Evolutionary conservation across 352 stramenopile species (phyloP).

Genomic region (Globisporangium irregulare): DNA sequence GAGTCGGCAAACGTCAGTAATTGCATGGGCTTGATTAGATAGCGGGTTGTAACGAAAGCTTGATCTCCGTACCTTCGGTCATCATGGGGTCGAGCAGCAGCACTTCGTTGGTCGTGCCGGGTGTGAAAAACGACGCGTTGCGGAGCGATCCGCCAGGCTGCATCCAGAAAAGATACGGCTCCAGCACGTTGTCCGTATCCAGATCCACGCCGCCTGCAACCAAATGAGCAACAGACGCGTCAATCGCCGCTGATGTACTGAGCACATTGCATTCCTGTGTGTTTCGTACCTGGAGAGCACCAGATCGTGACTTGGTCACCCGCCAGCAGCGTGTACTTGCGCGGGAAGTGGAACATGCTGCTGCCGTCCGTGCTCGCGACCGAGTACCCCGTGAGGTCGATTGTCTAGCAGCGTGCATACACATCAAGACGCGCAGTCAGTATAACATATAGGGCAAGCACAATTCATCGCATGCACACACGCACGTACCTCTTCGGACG

Average conservation of each 20-base stretch:
- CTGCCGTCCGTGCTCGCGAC: conserved; percentile 42
- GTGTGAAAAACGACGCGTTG: conserved; percentile 57
- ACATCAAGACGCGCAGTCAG: not conserved
- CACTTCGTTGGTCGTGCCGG: conserved; percentile 48
- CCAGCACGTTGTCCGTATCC: conserved; percentile 71
- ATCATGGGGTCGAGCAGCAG: conserved; percentile 72
- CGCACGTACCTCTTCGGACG: conserved; percentile 44
- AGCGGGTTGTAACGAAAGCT: not conserved
- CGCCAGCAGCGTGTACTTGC: conserved; percentile 59
- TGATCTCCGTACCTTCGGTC: conserved; percentile 40
- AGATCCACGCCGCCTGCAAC: conserved; percentile 41
- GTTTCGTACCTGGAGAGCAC: conserved; percentile 49
- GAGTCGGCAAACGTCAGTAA: not conserved
- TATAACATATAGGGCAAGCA: not conserved
- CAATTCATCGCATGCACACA: too few species aligned
- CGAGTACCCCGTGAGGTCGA: conserved; percentile 70
- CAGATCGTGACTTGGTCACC: conserved; percentile 84
- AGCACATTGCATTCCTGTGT: not conserved
- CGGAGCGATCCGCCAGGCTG: conserved; percentile 50
- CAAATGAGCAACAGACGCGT: not conserved
- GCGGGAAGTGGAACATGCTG: conserved; percentile 64
- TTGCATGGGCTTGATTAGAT: not conserved
- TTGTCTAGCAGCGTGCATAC: conserved; percentile 16
- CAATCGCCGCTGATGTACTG: not conserved
- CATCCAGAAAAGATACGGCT: conserved; percentile 84